phyloP scores from a whole-genome alignment of 331 rosid genomes.

The Pyrus hybrid region DNA sequence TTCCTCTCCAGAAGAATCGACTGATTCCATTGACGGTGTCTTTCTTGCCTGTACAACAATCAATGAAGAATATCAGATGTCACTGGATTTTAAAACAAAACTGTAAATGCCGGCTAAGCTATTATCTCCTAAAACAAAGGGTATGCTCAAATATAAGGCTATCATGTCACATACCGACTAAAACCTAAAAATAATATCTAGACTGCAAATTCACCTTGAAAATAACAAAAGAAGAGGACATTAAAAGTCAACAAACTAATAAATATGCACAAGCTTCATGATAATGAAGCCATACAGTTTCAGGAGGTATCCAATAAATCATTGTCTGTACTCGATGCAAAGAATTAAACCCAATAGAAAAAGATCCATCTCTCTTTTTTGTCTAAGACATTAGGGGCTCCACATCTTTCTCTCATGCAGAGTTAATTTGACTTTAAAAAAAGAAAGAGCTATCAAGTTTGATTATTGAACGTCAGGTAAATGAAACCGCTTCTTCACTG shows the following conservation, averaged over 20 bases:
- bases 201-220: not conserved
- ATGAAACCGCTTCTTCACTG: not conserved
- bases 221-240: not conserved
- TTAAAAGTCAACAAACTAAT: not conserved
- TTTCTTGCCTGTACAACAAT: conserved; percentile 70
- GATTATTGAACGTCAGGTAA: not conserved
- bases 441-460: not conserved
- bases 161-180: not conserved
- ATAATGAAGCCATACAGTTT: not conserved
- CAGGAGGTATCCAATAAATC: not conserved
- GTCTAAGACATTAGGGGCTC: not conserved
- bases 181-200: not conserved
- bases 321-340: not conserved
- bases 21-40: conserved; percentile 88
- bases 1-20: conserved; percentile 97
- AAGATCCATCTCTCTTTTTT: not conserved
- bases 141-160: not conserved
- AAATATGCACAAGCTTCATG: not conserved
- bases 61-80: conserved; percentile 5
- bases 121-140: not conserved
- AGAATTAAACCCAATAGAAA: not conserved
- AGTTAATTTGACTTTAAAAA: not conserved
- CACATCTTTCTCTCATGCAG: no score
- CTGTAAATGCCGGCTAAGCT: not conserved
- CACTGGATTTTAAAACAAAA: not conserved